phyloP scores from a whole-genome alignment of 768 basidiomycete genomes.

The Suillus subaureus region DNA sequence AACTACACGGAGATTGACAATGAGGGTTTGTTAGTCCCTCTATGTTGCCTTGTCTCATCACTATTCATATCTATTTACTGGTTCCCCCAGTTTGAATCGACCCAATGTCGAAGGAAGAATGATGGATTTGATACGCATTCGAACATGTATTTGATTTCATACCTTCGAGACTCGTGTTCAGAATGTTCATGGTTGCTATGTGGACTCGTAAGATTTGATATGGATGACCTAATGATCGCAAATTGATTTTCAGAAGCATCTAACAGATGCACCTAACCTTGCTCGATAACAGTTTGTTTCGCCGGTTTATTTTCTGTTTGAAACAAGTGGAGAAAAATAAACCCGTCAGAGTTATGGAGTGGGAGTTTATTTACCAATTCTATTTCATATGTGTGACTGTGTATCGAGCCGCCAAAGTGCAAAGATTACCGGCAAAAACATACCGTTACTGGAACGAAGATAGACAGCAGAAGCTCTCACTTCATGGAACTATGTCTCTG shows the following conservation, averaged over 20 bases:
- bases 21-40: conserved; percentile 50
- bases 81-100: neutral
- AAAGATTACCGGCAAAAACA: too few species aligned
- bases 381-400: too few species aligned
- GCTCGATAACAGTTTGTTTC: too few species aligned
- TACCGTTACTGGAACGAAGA: too few species aligned
- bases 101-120: conserved; percentile 18
- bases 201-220: neutral
- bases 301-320: too few species aligned
- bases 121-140: neutral
- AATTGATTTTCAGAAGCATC: neutral
- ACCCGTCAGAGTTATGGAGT: too few species aligned
- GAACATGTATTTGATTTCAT: neutral
- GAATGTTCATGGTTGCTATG: neutral
- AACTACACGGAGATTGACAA: conserved; percentile 54
- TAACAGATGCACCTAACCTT: too few species aligned
- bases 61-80: neutral
- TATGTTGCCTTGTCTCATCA: neutral
- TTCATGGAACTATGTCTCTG: too few species aligned
- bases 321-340: too few species aligned
- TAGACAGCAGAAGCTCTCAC: too few species aligned
- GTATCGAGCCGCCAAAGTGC: too few species aligned
- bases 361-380: neutral
- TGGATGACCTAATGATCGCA: neutral
- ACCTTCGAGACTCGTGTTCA: neutral